Percentiles rank a stretch among this genome's conserved stretches.
Conservation (phyloP, 1,284 basidiomycete genomes). For the Amylostereum areolatum region DNA sequence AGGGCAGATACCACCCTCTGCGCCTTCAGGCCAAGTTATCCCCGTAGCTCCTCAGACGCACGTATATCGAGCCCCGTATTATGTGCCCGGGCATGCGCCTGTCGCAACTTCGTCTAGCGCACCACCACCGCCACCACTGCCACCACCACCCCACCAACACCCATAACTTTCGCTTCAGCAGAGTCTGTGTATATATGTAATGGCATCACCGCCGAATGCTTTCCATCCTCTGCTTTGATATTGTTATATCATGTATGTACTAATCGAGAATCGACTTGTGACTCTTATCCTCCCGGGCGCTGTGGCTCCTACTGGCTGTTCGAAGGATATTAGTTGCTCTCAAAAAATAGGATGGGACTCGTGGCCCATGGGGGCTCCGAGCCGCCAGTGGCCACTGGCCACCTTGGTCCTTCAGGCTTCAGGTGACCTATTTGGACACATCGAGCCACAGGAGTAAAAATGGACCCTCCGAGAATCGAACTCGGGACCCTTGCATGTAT, state of each 20-base stretch:
- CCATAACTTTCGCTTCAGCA: no score
- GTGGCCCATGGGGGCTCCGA: background rate
- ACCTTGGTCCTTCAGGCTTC: background rate
- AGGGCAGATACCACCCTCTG: no score
- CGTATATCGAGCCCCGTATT: no score
- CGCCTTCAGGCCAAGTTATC: no score
- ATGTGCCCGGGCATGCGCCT: background rate
- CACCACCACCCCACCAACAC: background rate
- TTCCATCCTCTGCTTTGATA: background rate
- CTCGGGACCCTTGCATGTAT: constrained; percentile 40
- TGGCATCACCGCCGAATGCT: background rate
- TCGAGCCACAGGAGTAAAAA: constrained; percentile 15
- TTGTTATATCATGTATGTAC: background rate
- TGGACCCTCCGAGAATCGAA: constrained; percentile 45
- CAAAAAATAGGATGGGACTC: background rate
- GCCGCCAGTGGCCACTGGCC: background rate
- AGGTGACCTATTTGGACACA: background rate
- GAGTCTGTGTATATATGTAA: background rate
- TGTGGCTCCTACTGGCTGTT: background rate
- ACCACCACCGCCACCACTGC: background rate
- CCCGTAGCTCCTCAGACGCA: no score
- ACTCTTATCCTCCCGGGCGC: background rate
- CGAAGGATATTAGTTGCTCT: background rate
- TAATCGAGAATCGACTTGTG: background rate
- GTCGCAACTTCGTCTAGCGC: background rate